Percentiles rank a stretch among this genome's conserved stretches.
Evolutionary conservation across 768 basidiomycete species (phyloP).

Genomic region (Lyophyllum shimeji): DNA sequence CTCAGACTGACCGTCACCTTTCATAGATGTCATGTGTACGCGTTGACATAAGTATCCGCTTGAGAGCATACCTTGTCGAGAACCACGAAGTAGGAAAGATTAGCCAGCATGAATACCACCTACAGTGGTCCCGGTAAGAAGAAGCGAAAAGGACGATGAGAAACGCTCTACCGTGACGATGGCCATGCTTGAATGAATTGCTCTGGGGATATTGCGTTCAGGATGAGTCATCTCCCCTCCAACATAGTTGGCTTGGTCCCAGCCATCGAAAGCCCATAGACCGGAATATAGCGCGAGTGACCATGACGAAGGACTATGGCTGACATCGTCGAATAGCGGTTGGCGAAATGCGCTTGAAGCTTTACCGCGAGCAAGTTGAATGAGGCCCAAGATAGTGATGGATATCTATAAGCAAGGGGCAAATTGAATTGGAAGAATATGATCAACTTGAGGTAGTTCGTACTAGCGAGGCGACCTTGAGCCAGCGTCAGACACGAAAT

Average conservation of each 20-base stretch:
- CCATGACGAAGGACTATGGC: conserved; percentile 78
- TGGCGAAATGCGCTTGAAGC: conserved; percentile 66
- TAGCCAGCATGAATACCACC: conserved; percentile 78
- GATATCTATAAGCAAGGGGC: conserved; percentile 43
- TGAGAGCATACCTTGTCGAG: conserved; percentile 65
- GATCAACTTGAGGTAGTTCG: conserved; percentile 20
- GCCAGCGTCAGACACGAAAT: neutral
- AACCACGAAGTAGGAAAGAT: conserved; percentile 90
- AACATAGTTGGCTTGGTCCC: conserved; percentile 92
- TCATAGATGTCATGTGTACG: conserved; percentile 3
- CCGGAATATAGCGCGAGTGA: conserved; percentile 95
- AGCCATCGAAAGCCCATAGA: conserved; percentile 95
- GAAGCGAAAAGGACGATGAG: neutral
- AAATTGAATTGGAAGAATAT: conserved; percentile 13
- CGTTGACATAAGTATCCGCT: neutral
- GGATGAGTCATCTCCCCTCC: conserved; percentile 85
- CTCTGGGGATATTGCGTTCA: conserved; percentile 82
- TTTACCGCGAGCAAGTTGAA: conserved; percentile 72
- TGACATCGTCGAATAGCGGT: conserved; percentile 73
- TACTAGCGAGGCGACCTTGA: conserved; percentile 66
- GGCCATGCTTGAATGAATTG: conserved; percentile 89
- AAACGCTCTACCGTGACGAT: conserved; percentile 63
- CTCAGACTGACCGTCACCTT: conserved; percentile 69
- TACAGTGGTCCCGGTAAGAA: conserved; percentile 23
- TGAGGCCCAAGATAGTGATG: conserved; percentile 75